Evolutionary conservation across 1,284 basidiomycete species (phyloP), one percentile per base, ranked within the genome.

Genomic region (Ustilago tritici): DNA sequence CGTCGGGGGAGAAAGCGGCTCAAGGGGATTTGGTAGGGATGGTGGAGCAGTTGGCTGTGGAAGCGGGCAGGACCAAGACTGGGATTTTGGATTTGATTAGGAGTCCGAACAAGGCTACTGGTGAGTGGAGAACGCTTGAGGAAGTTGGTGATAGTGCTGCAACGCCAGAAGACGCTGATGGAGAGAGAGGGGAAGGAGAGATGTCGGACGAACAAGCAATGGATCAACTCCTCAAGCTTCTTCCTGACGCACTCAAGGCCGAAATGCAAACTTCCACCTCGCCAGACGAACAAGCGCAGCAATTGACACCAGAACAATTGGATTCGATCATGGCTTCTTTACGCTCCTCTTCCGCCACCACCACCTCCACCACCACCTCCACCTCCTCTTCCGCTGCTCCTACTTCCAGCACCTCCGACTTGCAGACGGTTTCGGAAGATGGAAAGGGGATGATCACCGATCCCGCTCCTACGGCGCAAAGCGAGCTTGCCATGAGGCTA

Each of bases 41-140:
- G 4, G 54, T 71, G 14, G 53, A 65, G 19, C 4, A 56, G 17
- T 11, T 81, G 40, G 31, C 28, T 23, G 31, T 32, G 32, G 57
- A 65, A 15, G 81, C 78, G 7, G 54, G 56, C 7, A 41, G 41
- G 36, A 73, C 78, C 8, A 81, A 79, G 60, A 58, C 55, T 4
- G 83, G 83, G 3, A 70, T 79, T 8, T 64, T 85, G 23, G 83
- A 85, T 28, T 32, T 61, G 49, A 28, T 85, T 35, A 62, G 82
- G 11, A 57, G 58, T 28, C 54, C 72, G 5, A 75, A 76, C 57
- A 52, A 52, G 15, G 56, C 41, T 2, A 59, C 32, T 47, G 49
- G 31, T 15, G 63, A 70, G 31, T 55, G 63, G 9, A 50, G 69
- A 49, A 56, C 35, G 50, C 54, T 78, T 36, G 46, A 75, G n/a